phyloP scores from a whole-genome alignment of 2,329 filamentous ascomycete genomes.

The Leptoxyphium fumago region DNA sequence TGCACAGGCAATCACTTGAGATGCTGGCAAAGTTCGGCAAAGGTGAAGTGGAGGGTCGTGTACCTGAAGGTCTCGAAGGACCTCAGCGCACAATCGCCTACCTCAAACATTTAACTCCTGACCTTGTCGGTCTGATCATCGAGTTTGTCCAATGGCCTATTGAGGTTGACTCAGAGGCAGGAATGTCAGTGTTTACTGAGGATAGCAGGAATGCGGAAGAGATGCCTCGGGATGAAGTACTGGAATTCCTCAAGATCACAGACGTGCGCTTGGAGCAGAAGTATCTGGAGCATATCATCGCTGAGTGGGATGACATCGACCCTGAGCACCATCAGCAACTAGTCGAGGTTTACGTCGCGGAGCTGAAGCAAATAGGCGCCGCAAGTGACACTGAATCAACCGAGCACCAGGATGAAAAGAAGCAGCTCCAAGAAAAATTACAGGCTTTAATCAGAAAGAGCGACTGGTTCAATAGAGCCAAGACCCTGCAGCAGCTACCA shows the following conservation, averaged over 20 bases:
- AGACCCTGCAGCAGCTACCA: slow-evolving; percentile 62
- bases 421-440: slow-evolving; percentile 36
- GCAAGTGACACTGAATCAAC: slow-evolving; percentile 11
- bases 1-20: slow-evolving; percentile 76
- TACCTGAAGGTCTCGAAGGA: slow-evolving; percentile 50
- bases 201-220: slow-evolving; percentile 93
- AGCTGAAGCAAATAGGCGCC: slow-evolving; percentile 23
- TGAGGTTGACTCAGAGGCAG: slow-evolving; percentile 52
- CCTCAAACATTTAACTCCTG: slow-evolving; percentile 73
- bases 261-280: slow-evolving; percentile 56
- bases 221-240: slow-evolving; percentile 60
- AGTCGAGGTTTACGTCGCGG: slow-evolving; percentile 54
- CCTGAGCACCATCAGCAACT: slow-evolving; percentile 79
- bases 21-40: slow-evolving; percentile 68
- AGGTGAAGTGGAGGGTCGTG: slow-evolving; percentile 30
- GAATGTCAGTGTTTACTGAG: slow-evolving; percentile 84
- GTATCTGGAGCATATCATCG: slow-evolving; percentile 84
- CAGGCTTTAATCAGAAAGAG: slow-evolving; percentile 63
- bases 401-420: slow-evolving; percentile 17
- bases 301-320: slow-evolving; percentile 69
- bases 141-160: slow-evolving; percentile 87
- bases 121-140: slow-evolving; percentile 78
- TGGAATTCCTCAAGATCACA: slow-evolving; percentile 57
- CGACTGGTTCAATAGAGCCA: slow-evolving; percentile 52
- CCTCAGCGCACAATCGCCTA: slow-evolving; percentile 76